Evolutionary conservation across 208 protist genomes (phyloP).

Genomic region (Wallacemonas sp.): DNA sequence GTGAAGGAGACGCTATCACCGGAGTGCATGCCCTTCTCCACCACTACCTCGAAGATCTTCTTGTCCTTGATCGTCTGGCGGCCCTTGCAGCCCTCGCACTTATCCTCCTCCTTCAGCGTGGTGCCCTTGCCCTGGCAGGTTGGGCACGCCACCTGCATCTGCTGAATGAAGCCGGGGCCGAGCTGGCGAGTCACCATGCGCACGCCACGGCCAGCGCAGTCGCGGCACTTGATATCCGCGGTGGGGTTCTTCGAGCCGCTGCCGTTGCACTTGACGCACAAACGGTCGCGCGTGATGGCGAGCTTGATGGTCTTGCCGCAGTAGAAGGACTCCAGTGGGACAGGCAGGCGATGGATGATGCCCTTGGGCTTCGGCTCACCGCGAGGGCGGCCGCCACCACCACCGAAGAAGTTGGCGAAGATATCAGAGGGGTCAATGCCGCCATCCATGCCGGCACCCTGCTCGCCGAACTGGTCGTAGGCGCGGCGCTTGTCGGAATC

Average conservation of each 20-base stretch:
- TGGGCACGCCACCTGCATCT: conserved; percentile 94
- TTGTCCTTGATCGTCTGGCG: conserved; percentile 95
- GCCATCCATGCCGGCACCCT: conserved; percentile 94
- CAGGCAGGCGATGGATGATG: conserved; percentile 93
- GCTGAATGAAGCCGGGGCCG: conserved; percentile 97
- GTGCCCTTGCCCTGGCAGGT: conserved; percentile 94
- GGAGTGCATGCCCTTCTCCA: conserved; percentile 97
- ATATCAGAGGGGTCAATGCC: conserved; percentile 90
- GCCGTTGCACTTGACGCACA: conserved; percentile 89
- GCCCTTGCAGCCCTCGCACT: conserved; percentile 95
- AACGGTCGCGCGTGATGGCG: conserved; percentile 89
- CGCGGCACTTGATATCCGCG: conserved; percentile 84
- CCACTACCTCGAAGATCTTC: conserved; percentile 97
- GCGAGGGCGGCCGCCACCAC: conserved; percentile 74
- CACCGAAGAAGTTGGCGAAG: conserved; percentile 92
- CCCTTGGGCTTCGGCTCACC: conserved; percentile 96
- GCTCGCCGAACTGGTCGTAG: conserved; percentile 98
- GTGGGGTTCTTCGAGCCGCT: conserved; percentile 79
- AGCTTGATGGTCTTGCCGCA: conserved; percentile 97
- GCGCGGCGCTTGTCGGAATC: conserved; percentile 95
- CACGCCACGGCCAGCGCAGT: conserved; percentile 94
- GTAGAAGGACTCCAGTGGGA: conserved; percentile 98
- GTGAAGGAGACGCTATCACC: conserved; percentile 96
- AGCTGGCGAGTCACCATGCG: conserved; percentile 93
- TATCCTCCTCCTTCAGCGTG: conserved; percentile 92